Evolutionary conservation across 139 green algal species (phyloP).

Genomic region (Picocystis salinarum): DNA sequence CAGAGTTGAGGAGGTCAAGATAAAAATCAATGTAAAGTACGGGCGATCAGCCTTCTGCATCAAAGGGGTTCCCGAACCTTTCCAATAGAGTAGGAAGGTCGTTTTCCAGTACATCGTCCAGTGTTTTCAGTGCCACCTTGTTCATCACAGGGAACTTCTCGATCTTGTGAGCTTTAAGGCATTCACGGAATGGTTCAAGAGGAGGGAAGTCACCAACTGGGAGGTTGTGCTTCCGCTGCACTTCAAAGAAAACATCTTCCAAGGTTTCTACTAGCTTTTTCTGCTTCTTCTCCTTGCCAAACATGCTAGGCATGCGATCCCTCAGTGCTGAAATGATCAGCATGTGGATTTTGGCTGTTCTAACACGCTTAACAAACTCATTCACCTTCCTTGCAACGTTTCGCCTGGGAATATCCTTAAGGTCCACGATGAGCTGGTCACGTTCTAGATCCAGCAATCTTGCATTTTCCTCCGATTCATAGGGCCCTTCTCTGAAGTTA

Average conservation of each 20-base stretch:
- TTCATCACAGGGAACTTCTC: not conserved
- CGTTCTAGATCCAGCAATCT: conserved; percentile 80
- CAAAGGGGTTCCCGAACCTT: conserved; percentile 1
- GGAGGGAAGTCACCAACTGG: conserved; percentile 2
- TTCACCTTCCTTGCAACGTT: conserved; percentile 75
- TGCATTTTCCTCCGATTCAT: conserved; percentile 14
- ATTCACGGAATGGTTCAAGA: conserved; percentile 1
- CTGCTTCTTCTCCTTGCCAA: conserved; percentile 62
- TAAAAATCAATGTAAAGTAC: too few relatives aligned
- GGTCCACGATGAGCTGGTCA: conserved; percentile 66
- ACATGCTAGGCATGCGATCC: conserved; percentile 61
- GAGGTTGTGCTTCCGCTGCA: conserved; percentile 58
- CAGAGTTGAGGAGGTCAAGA: too few relatives aligned
- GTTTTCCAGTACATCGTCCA: not conserved
- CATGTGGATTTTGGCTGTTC: conserved; percentile 75
- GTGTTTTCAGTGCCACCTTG: not conserved
- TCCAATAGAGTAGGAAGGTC: conserved; percentile 1
- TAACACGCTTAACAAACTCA: conserved; percentile 94
- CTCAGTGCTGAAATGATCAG: conserved; percentile 65
- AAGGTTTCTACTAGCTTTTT: conserved; percentile 42
- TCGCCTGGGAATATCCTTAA: conserved; percentile 72
- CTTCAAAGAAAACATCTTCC: conserved; percentile 41
- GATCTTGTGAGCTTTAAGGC: not conserved
- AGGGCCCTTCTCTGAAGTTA: conserved; percentile 53
- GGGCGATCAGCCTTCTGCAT: too few relatives aligned